Evolutionary conservation across 495 filamentous ascomycete species (phyloP).

Genomic region (Evansstolkia leycettana): DNA sequence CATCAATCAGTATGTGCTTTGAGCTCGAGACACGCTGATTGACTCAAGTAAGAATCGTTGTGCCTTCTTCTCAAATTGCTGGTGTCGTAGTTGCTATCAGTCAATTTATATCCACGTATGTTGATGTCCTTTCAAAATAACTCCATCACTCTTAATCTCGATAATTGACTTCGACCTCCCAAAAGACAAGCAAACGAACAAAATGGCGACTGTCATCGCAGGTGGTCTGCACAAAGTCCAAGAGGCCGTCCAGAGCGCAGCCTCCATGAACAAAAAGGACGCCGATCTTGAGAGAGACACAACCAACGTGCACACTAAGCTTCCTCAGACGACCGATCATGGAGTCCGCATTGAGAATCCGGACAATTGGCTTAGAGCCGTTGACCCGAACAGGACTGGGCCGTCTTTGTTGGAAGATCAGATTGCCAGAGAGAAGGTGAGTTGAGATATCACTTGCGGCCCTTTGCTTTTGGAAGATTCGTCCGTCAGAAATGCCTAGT

Average conservation of each 20-base stretch:
- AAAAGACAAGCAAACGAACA: not conserved
- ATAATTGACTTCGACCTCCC: too few species aligned
- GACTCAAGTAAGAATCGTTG: too few species aligned
- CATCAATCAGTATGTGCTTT: too few species aligned
- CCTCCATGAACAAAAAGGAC: conserved; percentile 15
- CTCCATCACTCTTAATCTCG: too few species aligned
- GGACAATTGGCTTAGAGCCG: conserved; percentile 69
- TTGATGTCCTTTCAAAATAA: too few species aligned
- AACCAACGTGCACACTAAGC: conserved; percentile 6
- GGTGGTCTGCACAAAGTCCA: conserved; percentile 19
- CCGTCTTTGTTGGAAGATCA: conserved; percentile 74
- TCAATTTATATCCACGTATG: too few species aligned
- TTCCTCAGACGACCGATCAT: conserved; percentile 60
- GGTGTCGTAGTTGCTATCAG: too few species aligned
- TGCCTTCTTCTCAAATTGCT: too few species aligned
- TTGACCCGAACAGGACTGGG: conserved; percentile 46
- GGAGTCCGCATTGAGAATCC: conserved; percentile 62
- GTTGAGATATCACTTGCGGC: conserved; percentile 1
- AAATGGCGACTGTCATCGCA: conserved; percentile 16
- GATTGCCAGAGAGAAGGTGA: conserved; percentile 65
- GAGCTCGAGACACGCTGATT: too few species aligned
- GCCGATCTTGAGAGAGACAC: conserved; percentile 8
- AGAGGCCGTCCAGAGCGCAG: conserved; percentile 13
- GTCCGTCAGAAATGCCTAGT: not conserved
- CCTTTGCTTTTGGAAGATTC: not conserved